Evolutionary conservation across 208 protist genomes (phyloP).

Genomic region (Spongospora subterranea): DNA sequence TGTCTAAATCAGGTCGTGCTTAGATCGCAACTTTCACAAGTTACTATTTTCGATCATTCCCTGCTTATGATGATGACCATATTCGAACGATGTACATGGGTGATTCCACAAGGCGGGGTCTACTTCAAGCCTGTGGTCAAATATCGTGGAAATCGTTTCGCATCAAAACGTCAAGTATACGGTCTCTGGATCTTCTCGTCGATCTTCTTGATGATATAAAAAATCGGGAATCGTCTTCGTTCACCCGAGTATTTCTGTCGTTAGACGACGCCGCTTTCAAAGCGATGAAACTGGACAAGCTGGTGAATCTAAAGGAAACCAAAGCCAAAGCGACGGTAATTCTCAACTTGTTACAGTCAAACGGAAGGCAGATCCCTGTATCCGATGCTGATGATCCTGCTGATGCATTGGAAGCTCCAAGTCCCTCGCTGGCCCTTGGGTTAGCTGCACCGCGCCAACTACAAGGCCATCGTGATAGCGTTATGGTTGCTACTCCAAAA

Average conservation of each 20-base stretch:
- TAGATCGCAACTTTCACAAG: slow-evolving; percentile 52
- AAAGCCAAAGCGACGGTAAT: background rate
- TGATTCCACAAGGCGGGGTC: background rate
- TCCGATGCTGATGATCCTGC: background rate
- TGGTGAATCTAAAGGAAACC: slow-evolving; percentile 8
- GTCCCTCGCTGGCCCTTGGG: background rate
- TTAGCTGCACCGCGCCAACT: background rate
- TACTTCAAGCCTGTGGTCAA: slow-evolving; percentile 36
- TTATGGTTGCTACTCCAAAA: background rate
- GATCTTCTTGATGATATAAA: slow-evolving; percentile 40
- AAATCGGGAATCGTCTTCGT: background rate
- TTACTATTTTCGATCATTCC: slow-evolving; percentile 51
- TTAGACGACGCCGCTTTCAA: slow-evolving; percentile 46
- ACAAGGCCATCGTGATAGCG: background rate
- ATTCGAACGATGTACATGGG: slow-evolving; percentile 19
- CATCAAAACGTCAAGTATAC: slow-evolving; percentile 21
- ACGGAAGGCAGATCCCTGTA: slow-evolving; percentile 2
- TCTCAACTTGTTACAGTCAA: background rate
- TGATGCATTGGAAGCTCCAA: background rate
- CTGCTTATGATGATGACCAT: slow-evolving; percentile 20
- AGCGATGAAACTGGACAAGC: slow-evolving; percentile 3
- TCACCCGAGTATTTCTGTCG: background rate
- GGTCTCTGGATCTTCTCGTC: slow-evolving; percentile 13
- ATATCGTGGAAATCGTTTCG: slow-evolving; percentile 46
- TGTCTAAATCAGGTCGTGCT: background rate